Evolutionary conservation across 768 basidiomycete genomes (phyloP), one percentile per base, ranked within the genome.

Genomic region (Coprinellus aureogranulatus): DNA sequence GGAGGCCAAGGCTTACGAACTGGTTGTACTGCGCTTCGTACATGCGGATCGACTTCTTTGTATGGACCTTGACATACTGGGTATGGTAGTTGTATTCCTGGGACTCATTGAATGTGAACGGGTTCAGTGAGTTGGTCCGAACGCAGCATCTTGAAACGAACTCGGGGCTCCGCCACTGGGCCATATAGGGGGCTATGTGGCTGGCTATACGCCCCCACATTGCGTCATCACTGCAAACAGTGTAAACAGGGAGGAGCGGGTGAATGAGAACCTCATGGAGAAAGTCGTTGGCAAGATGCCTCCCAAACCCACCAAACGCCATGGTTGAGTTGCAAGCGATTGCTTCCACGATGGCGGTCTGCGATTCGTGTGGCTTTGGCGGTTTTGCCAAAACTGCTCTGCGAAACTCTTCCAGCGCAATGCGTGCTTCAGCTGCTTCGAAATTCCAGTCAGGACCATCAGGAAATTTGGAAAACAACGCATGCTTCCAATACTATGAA

Each of bases 271-370:
- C 40, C n/a, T 39, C 28, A 40, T 47, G 50, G 2, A 59, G 54
- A 44, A 61, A 59, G 41, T 61, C 61, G 26, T 61, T 61, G 3
- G 58, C 61, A 4, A 61, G 53, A 34, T 61, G 61, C 3, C 61
- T 39, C 2, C 61, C 58, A 50, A 61, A 59, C 22, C 61, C 61
- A 14, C 39, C 49, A 45, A 61, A 61, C 9, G 53, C 61, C 18
- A 11, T 30, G 27, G 28, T 40, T 8, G 53, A 22, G 34, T 61
- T 61, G 9, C 31, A n/a, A 11, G 44, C 52, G 22, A 61, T 54
- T 12, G 44, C 39, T 27, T 62, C 34, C 12, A 59, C 40, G 12
- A 53, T 54, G 49, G 30, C 11, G 1, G 11, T 26, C 46, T n/a
- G n/a, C n/a, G n/a, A n/a, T n/a, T n/a, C n/a, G n/a, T n/a, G n/a